Base-by-base conservation (phyloP, 805 yeast species). In the Saturnispora galanensis region DNA sequence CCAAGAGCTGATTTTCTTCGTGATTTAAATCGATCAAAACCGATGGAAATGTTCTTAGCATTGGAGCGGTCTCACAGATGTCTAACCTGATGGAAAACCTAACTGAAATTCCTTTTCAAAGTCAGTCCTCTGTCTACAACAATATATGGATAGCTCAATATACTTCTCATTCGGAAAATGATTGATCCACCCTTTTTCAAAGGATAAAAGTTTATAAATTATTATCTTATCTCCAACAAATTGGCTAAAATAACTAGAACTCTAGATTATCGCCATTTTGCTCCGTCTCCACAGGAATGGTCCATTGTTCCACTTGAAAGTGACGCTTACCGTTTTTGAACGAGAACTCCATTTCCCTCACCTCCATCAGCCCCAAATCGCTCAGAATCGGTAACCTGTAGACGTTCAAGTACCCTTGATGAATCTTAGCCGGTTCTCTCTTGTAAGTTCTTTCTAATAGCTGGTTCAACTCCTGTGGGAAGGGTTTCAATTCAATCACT, bases 211-310 rank as follows among this genome's bases (percentile, higher is more conserved):
- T 12, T n/a, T 34, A 34, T 12, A 34, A 16, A 34, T 13, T 13
- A n/a, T 3, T 31, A 38, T 26, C 31, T 5, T 5, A 13, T 21
- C 3, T n/a, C 17, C 29, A 29, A 21, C 26, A 21, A 6, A 21
- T 21, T 21, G 26, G 26, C 26, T 8, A 21, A 21, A 21, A 21
- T 13, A 8, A 10, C 34, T 38, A 38, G 18, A 38, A 38, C 17
- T 38, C 35, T 8, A 38, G 16, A 9, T 16, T 13, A 5, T 39
- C 48, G 13, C 46, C 50, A 4, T 40, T 46, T 10, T 51, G 52
- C n/a, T 71, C 84, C 47, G 83, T 94, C 46, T 88, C 96, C 2
- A 90, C 95, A 0, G 98, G 97, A 41, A 93, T 93, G n/a, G 95
- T 86, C 95, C 96, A 93, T 56, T 81, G 86, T 52, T 85, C 90